Evolutionary conservation across 2,329 filamentous ascomycete species (phyloP).

Genomic region (Alternaria consortialis): DNA sequence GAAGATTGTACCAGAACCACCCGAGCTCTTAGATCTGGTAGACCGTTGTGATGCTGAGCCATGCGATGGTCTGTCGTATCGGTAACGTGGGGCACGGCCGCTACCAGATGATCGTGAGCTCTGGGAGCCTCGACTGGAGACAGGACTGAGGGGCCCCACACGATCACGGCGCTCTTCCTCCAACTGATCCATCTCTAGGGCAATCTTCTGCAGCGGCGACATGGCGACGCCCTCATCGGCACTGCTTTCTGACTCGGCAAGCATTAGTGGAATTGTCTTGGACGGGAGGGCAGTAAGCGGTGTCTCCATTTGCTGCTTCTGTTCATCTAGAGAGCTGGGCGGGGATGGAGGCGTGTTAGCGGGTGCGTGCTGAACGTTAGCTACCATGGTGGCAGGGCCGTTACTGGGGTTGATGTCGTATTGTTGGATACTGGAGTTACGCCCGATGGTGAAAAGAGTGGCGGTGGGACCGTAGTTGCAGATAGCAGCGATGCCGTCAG

Average conservation of each 20-base stretch:
- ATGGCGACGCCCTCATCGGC: slow-evolving; percentile 69
- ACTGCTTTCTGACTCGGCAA: slow-evolving; percentile 69
- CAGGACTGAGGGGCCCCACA: slow-evolving; percentile 72
- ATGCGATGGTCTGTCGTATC: slow-evolving; percentile 55
- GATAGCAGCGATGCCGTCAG: slow-evolving; percentile 81
- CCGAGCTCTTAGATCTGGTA: slow-evolving; percentile 42
- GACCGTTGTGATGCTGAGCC: slow-evolving; percentile 29
- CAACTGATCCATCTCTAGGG: slow-evolving; percentile 72
- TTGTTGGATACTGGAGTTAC: slow-evolving; percentile 90
- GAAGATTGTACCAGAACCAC: slow-evolving; percentile 69
- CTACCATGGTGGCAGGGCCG: slow-evolving; percentile 75
- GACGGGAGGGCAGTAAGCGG: slow-evolving; percentile 43
- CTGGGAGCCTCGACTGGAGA: slow-evolving; percentile 71
- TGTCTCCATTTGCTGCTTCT: slow-evolving; percentile 57
- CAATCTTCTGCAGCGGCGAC: slow-evolving; percentile 78
- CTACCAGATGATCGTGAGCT: slow-evolving; percentile 63
- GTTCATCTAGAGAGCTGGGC: slow-evolving; percentile 80
- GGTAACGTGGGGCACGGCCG: slow-evolving; percentile 55
- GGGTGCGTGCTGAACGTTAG: slow-evolving; percentile 86
- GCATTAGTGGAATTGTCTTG: slow-evolving; percentile 41
- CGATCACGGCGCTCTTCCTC: slow-evolving; percentile 69
- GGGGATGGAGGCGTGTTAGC: slow-evolving; percentile 81
- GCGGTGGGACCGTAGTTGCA: slow-evolving; percentile 90
- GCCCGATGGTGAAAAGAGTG: slow-evolving; percentile 89
- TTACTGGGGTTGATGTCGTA: slow-evolving; percentile 82